phyloP scores from a whole-genome alignment of 345 rosid genomes.

The Hevea brasiliensis region DNA sequence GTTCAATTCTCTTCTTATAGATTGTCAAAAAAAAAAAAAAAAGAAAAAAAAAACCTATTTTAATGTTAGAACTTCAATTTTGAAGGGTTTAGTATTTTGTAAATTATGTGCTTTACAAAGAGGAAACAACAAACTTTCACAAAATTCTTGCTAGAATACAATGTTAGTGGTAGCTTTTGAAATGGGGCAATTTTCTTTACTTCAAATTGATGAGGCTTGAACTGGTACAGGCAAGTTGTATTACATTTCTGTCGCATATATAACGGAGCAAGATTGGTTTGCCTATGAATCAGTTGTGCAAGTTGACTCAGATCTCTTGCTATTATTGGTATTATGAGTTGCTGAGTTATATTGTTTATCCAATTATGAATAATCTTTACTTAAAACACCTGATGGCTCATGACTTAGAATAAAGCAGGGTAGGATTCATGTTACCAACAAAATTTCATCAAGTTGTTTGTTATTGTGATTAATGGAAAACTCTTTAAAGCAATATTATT shows the following conservation, averaged over 20 bases:
- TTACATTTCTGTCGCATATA: neutral
- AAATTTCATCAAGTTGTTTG: neutral
- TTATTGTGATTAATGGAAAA: neutral
- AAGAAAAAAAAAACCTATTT: neutral
- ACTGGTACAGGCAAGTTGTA: neutral
- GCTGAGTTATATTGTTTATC: neutral
- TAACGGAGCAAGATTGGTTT: neutral
- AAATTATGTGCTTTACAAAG: neutral
- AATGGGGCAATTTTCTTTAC: neutral
- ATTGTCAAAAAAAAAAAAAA: neutral
- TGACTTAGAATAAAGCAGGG: neutral
- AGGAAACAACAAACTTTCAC: neutral
- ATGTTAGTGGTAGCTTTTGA: neutral
- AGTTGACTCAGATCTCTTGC: neutral
- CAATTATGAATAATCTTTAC: neutral
- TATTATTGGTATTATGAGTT: neutral
- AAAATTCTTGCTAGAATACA: neutral
- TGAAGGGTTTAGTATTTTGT: neutral
- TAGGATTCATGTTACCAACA: neutral
- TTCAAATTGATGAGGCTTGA: neutral
- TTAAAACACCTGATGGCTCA: neutral
- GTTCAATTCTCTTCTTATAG: neutral
- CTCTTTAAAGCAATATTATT: neutral
- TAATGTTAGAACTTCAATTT: neutral
- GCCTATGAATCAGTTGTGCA: neutral